Evolutionary conservation across 495 filamentous ascomycete genomes (phyloP).

Genomic region (Darksidea phi): DNA sequence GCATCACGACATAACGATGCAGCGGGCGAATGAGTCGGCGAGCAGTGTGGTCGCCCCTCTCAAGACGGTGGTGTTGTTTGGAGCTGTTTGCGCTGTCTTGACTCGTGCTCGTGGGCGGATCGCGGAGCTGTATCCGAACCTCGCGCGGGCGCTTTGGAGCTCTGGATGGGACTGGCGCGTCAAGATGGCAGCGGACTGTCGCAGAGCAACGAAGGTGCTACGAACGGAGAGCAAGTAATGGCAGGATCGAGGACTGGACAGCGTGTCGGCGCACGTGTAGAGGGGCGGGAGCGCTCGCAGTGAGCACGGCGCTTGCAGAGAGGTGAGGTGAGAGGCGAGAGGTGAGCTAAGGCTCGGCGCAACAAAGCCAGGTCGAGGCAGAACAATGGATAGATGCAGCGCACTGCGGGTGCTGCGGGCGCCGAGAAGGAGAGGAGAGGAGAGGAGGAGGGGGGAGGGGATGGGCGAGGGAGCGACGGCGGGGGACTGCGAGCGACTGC

Average conservation of each 20-base stretch:
- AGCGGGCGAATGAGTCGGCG: constrained; percentile 1
- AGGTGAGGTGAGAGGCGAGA: constrained; percentile 1
- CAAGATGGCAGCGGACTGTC: neutral
- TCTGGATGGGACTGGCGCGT: neutral
- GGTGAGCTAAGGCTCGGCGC: constrained; percentile 3
- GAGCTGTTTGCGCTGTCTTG: neutral
- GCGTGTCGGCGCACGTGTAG: constrained; percentile 1
- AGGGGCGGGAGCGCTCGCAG: neutral
- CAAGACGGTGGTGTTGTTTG: neutral
- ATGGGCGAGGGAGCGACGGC: neutral
- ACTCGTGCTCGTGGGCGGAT: neutral
- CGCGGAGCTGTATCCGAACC: neutral
- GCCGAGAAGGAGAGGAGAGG: neutral
- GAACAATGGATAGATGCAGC: neutral
- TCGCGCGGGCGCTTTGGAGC: neutral
- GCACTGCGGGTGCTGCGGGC: constrained; percentile 13
- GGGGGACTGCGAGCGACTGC: neutral
- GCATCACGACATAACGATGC: constrained; percentile 30
- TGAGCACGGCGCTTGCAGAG: constrained; percentile 8
- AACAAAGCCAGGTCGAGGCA: constrained; percentile 5
- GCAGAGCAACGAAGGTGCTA: neutral
- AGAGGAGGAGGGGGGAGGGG: neutral
- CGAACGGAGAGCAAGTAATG: neutral
- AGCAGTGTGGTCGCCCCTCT: neutral
- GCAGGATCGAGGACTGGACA: neutral